These are phyloP conservation scores for Pyrus communis DNA, from an alignment of 306 rosid species.

Conservation along the genomic window DNA sequence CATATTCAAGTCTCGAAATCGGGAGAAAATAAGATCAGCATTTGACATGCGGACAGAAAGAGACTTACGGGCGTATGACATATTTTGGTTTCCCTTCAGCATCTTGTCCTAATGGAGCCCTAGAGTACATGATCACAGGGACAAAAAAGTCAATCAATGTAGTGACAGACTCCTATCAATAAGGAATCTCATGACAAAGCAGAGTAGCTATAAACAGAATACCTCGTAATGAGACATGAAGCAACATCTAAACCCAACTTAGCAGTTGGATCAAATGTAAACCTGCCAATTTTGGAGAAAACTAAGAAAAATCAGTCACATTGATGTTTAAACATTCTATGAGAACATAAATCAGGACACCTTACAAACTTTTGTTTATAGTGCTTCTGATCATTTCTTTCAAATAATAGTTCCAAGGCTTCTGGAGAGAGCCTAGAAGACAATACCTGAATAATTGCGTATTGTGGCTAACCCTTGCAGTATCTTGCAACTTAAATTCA, in stretches of 20 bases:
- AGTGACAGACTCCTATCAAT: not conserved
- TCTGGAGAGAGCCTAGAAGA: not conserved
- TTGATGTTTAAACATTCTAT: not conserved
- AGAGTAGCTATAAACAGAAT: not conserved
- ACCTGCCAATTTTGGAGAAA: conserved; percentile 42
- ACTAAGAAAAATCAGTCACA: not conserved
- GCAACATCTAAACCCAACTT: conserved; percentile 78
- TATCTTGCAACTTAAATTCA: conserved; percentile 86
- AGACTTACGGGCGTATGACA: conserved; percentile 84
- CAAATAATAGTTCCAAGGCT: not conserved
- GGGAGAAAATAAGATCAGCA: conserved; percentile 8
- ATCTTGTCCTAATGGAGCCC: conserved; percentile 76
- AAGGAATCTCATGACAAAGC: not conserved
- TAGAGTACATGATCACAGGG: conserved; percentile 20
- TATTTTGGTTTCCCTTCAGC: conserved; percentile 74
- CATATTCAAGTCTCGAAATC: not conserved
- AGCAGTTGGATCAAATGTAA: conserved; percentile 68
- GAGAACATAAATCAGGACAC: not conserved
- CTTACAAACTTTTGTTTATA: not conserved
- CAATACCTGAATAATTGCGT: conserved; percentile 71
- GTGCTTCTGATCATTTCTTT: not conserved
- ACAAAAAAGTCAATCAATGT: not conserved
- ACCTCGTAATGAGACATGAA: conserved; percentile 83
- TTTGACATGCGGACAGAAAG: conserved; percentile 11
- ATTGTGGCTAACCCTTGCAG: conserved; percentile 82